Percentiles rank a stretch among this genome's conserved stretches.
Conservation (phyloP, 2,329 filamentous ascomycete genomes). For the Gliomastix tumulicola region DNA sequence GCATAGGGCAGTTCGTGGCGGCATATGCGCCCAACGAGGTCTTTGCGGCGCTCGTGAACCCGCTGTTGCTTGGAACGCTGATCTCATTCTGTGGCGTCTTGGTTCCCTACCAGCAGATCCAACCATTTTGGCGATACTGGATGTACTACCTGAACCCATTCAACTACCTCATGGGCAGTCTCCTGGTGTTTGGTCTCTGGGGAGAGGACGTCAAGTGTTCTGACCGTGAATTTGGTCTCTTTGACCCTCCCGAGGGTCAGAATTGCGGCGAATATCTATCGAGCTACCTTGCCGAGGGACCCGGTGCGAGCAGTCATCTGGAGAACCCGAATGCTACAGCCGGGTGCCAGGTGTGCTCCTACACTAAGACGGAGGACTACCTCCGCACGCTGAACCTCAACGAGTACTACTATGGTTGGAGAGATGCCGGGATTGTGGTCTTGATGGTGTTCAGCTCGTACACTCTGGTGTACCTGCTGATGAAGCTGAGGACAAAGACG, state of each 20-base stretch:
- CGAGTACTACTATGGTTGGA: conserved; percentile 59
- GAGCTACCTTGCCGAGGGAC: conserved; percentile 35
- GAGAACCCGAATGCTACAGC: conserved; percentile 51
- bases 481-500: conserved; percentile 41
- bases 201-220: conserved; percentile 37
- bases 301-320: conserved; percentile 42
- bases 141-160: conserved; percentile 51
- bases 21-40: conserved; percentile 56
- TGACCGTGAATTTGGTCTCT: conserved; percentile 39
- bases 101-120: conserved; percentile 57
- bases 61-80: conserved; percentile 47
- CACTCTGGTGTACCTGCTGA: conserved; percentile 32
- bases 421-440: conserved; percentile 53
- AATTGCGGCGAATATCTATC: conserved; percentile 54
- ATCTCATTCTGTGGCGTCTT: conserved; percentile 70
- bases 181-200: conserved; percentile 46
- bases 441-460: conserved; percentile 51
- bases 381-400: conserved; percentile 50
- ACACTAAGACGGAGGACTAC: conserved; percentile 50
- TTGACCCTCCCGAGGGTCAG: conserved; percentile 40
- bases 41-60: conserved; percentile 52
- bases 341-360: conserved; percentile 56
- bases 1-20: conserved; percentile 56
- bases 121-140: conserved; percentile 62
- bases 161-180: conserved; percentile 51